Evolutionary conservation across 2,329 filamentous ascomycete species (phyloP).

Genomic region (Alternaria triticina): DNA sequence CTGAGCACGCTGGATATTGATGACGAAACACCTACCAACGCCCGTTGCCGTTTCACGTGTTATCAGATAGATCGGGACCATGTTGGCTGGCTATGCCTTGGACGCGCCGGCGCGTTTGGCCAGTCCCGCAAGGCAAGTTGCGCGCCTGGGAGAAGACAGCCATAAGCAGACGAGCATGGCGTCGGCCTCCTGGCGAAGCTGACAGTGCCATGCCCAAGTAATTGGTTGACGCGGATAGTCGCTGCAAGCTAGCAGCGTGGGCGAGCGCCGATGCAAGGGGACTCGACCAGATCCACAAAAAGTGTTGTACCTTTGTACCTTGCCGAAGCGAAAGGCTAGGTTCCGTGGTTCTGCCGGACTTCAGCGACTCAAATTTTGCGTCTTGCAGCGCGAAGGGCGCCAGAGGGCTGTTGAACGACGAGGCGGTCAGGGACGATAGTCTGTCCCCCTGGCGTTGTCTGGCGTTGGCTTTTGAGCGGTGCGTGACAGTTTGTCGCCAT

Average conservation of each 20-base stretch:
- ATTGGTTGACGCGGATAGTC: constrained; percentile 33
- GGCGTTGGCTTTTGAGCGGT: background rate
- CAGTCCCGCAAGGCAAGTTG: constrained; percentile 17
- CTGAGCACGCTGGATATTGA: constrained; percentile 19
- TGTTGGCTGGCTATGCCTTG: constrained; percentile 16
- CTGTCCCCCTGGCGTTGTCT: background rate
- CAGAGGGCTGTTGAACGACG: background rate
- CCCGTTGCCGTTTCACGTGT: constrained; percentile 39
- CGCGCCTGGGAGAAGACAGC: constrained; percentile 16
- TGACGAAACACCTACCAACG: constrained; percentile 22
- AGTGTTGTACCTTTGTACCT: constrained; percentile 47
- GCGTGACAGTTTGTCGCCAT: background rate
- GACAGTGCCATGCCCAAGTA: constrained; percentile 19
- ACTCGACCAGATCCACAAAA: constrained; percentile 42
- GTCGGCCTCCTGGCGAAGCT: constrained; percentile 12
- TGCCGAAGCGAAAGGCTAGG: constrained; percentile 48
- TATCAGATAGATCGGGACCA: constrained; percentile 12
- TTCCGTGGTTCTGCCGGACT: constrained; percentile 27
- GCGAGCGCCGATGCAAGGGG: constrained; percentile 47
- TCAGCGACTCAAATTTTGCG: constrained; percentile 15
- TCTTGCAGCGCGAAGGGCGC: constrained; percentile 5
- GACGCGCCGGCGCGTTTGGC: constrained; percentile 1
- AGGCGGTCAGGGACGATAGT: constrained; percentile 1
- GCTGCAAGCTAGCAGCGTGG: constrained; percentile 37
- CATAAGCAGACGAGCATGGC: constrained; percentile 27